Evolutionary conservation across 2,329 filamentous ascomycete species (phyloP), one percentile per base, ranked within the genome.

Genomic region (Didymella segeticola): DNA sequence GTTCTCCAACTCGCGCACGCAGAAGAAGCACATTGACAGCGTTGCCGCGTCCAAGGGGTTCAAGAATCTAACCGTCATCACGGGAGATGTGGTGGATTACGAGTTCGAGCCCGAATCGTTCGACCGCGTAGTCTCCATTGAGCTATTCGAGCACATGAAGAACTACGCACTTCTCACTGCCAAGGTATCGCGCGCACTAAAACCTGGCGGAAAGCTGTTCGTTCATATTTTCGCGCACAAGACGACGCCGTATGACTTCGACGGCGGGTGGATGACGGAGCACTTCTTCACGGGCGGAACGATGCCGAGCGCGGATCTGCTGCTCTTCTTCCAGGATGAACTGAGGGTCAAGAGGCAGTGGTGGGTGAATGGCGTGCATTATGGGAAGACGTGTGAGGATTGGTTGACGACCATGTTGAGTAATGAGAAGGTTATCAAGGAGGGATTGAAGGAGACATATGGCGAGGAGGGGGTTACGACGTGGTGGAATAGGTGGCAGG

Each of bases 81-180:
- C 87, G 0, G 87, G 86, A 19, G 82, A 90, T 63, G 82, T 89
- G 1, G 84, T 86, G 14, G 82, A 85, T 53, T 85, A 88, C 63
- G 84, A 88, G 63, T 89, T 90, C 64, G 76, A 83, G 54, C 69
- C 76, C 9, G 76, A 77, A 22, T 76, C 69, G 5, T 90, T 85
- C 62, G 88, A 90, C 68, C 80, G 87, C 11, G 84, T 89, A 1
- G 77, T 90, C 14, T 86, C 84, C 7, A 87, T 90, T 57, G 88
- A 89, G 80, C 79, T 90, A 11, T 89, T 90, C 66, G 87, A 90
- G 70, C 88, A 90, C 72, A 89, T 90, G 87, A 90, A 90, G 71
- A 90, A 90, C 71, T 89, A 90, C 72, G 82, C 87, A 57, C 75
- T 85, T 11, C 80, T 90, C 20, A 83, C 90, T 76, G 80, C 81